Percentiles rank a stretch among this genome's conserved stretches.
Evolutionary conservation across 1,284 basidiomycete species (phyloP).

Genomic region (Butyriboletus appendiculatus): DNA sequence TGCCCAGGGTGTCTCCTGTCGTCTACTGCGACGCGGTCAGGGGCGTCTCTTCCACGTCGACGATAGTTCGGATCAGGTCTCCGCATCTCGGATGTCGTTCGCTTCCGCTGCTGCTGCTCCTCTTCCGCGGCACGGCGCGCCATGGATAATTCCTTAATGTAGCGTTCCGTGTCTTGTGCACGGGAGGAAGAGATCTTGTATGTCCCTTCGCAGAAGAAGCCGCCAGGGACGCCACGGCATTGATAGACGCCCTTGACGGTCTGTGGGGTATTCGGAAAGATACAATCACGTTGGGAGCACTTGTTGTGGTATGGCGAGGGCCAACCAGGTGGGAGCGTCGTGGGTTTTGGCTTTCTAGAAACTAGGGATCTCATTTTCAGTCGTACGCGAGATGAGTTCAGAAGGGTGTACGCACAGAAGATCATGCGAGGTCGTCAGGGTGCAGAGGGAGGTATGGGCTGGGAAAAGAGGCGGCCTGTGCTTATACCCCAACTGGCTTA

Average conservation of each 20-base stretch:
- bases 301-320: constrained; percentile 44
- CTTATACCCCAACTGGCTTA: constrained; percentile 23
- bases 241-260: constrained; percentile 36
- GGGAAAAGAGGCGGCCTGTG: constrained; percentile 2
- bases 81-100: constrained; percentile 28
- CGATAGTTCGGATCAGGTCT: constrained; percentile 25
- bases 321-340: constrained; percentile 35
- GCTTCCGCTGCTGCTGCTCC: constrained; percentile 34
- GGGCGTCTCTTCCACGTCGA: constrained; percentile 17
- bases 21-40: constrained; percentile 3
- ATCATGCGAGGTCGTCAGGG: constrained; percentile 30
- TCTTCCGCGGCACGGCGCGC: constrained; percentile 27
- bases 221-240: constrained; percentile 36
- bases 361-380: constrained; percentile 15
- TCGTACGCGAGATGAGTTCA: neutral
- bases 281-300: constrained; percentile 37
- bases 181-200: constrained; percentile 38
- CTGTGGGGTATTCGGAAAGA: constrained; percentile 40
- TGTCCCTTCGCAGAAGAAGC: constrained; percentile 38
- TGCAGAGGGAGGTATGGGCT: neutral
- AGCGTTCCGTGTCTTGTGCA: constrained; percentile 36
- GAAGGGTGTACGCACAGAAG: constrained; percentile 27
- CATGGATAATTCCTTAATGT: constrained; percentile 30
- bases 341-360: constrained; percentile 30
- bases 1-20: constrained; percentile 6